Base-by-base conservation (phyloP, 805 yeast genomes). In the Isabelozyma heimii region DNA sequence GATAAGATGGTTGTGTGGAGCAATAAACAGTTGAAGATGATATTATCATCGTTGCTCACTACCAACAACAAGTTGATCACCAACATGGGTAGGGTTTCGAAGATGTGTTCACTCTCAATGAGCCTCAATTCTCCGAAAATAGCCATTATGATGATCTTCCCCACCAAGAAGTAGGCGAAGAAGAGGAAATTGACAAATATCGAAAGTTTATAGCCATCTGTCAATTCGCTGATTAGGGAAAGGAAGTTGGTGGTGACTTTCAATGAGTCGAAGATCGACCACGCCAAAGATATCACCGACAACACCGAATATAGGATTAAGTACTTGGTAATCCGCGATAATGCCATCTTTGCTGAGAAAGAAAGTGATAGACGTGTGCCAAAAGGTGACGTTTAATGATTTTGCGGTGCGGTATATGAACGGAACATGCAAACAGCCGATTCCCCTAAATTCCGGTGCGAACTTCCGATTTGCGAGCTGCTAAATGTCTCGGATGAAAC, bases 91-190 rank as follows among this genome's bases (percentile, higher is more conserved):
- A 72, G 46, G 27, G 52, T 60, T 40, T 72, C 77, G 4, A 66
- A 53, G 39, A 73, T 53, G 60, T 87, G 91, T 56, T 91, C 96
- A 46, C 78, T 66, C 62, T 92, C 99, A 33, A 87, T 76, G 13
- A 83, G 67, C 48, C 96, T 73, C 46, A 92, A 69, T 48, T 82
- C 83, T 0, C 97, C 97, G 70, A 91, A 90, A 37, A 89, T 57
- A 0, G 83, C 1, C 26, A 65, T 52, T 43, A 84, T 86, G 0
- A 84, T 53, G 8, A 75, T 40, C 52, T 81, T 80, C n/a, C 59
- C 59, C 12, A 59, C 28, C 9, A 59, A 51, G 12, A 63, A 44
- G 42, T 62, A 58, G 5, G 58, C 40, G 40, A 57, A 54, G 35
- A 60, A 51, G 12, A 67, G 46, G 30, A 55, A 58, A 49, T 69